These are phyloP conservation scores for Mycena haematopus DNA, from an alignment of 768 basidiomycete species.

Conservation along the genomic window DNA sequence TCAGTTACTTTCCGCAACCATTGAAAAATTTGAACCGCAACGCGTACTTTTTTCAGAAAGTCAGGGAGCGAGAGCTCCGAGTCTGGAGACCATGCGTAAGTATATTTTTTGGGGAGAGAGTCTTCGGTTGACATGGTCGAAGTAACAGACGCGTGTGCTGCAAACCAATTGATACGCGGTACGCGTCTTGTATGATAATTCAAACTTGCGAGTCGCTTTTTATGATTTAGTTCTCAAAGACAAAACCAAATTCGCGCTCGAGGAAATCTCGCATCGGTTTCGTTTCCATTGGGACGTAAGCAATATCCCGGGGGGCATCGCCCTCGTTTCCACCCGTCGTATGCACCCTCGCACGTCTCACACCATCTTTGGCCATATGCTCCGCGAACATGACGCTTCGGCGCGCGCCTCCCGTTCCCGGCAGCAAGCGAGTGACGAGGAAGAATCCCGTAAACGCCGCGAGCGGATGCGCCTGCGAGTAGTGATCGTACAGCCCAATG, in stretches of 20 bases:
- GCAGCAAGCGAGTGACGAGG: constrained; percentile 28
- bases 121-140: constrained; percentile 45
- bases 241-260: constrained; percentile 28
- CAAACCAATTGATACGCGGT: neutral
- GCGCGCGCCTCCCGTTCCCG: constrained; percentile 28
- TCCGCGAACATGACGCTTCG: constrained; percentile 30
- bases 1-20: neutral
- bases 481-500: constrained; percentile 28
- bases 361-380: constrained; percentile 33
- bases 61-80: constrained; percentile 52
- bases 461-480: constrained; percentile 29
- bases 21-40: too few species aligned
- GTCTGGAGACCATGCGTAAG: constrained; percentile 58
- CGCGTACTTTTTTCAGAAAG: constrained; percentile 60
- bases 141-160: neutral
- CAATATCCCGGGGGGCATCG: constrained; percentile 19
- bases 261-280: constrained; percentile 26
- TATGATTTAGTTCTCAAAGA: constrained; percentile 14
- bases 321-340: constrained; percentile 57
- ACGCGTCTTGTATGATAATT: too few species aligned
- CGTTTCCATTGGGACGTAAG: constrained; percentile 27
- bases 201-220: neutral
- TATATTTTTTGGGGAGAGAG: constrained; percentile 45
- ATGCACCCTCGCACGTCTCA: constrained; percentile 45
- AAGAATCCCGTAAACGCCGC: constrained; percentile 30